These are phyloP conservation scores for Citrus mangshanensis DNA, from an alignment of 345 rosid species.

Conservation along the genomic window DNA sequence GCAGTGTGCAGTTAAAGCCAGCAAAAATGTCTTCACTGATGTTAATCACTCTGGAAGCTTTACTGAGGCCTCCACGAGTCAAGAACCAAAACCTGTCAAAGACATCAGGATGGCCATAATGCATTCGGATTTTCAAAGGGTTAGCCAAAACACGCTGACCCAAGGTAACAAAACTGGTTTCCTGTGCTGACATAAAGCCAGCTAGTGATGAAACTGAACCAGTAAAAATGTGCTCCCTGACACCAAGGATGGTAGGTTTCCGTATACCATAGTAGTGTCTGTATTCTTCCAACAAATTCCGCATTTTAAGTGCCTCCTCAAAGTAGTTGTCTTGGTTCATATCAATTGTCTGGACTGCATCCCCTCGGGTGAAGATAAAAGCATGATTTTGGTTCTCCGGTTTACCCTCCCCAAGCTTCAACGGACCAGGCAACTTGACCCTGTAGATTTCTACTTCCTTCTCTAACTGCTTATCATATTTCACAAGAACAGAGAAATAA, in stretches of 20 bases:
- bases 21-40: slow-evolving; percentile 99
- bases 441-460: slow-evolving; percentile 92
- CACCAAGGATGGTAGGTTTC: slow-evolving; percentile 88
- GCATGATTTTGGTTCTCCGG: slow-evolving; percentile 99
- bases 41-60: slow-evolving; percentile 93
- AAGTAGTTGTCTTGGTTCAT: slow-evolving; percentile 99
- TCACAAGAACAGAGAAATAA: slow-evolving; percentile 91
- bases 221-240: slow-evolving; percentile 92
- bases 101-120: slow-evolving; percentile 97
- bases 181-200: slow-evolving; percentile 92
- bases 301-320: slow-evolving; percentile 97
- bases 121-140: slow-evolving; percentile 94
- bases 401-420: slow-evolving; percentile 98
- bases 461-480: slow-evolving; percentile 71
- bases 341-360: slow-evolving; percentile 97
- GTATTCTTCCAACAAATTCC: slow-evolving; percentile 93
- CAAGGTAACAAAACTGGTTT: slow-evolving; percentile 86
- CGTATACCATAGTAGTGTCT: slow-evolving; percentile 63
- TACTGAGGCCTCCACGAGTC: slow-evolving; percentile 94
- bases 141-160: slow-evolving; percentile 98
- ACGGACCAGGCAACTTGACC: slow-evolving; percentile 87
- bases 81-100: slow-evolving; percentile 99
- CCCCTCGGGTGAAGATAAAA: slow-evolving; percentile 91
- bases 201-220: slow-evolving; percentile 96
- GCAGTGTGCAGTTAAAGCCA: slow-evolving; percentile 95